phyloP scores from a whole-genome alignment of 495 filamentous ascomycete genomes.

The Viridothelium virens region DNA sequence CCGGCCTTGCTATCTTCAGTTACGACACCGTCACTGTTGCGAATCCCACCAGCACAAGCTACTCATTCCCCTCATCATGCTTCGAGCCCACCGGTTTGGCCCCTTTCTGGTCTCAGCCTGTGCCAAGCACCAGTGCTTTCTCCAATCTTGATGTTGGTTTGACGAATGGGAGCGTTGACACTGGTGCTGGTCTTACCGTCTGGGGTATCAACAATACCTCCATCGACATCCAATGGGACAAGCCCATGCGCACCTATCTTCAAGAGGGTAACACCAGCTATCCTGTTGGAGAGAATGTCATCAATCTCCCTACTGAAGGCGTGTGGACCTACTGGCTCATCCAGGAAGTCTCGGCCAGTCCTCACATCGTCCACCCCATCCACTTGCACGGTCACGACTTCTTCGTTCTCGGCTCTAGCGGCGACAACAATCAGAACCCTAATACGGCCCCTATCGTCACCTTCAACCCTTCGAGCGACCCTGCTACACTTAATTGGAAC shows the following conservation, averaged over 20 bases:
- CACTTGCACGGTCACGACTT: slow-evolving; percentile 41
- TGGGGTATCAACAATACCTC: slow-evolving; percentile 31
- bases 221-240: slow-evolving; percentile 28
- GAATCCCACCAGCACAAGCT: slow-evolving; percentile 21
- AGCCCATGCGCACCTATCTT: slow-evolving; percentile 21
- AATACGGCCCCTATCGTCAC: slow-evolving; percentile 21
- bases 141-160: slow-evolving; percentile 14
- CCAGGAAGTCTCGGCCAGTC: slow-evolving; percentile 19
- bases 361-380: slow-evolving; percentile 34
- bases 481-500: slow-evolving; percentile 24
- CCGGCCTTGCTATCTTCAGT: slow-evolving; percentile 26
- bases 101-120: slow-evolving; percentile 24
- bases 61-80: slow-evolving; percentile 23
- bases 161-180: slow-evolving; percentile 18
- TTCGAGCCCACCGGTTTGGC: slow-evolving; percentile 27
- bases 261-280: slow-evolving; percentile 28
- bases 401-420: slow-evolving; percentile 30
- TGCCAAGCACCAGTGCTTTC: slow-evolving; percentile 12
- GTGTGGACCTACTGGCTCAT: slow-evolving; percentile 35
- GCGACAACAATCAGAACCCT: slow-evolving; percentile 24
- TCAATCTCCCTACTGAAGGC: slow-evolving; percentile 21
- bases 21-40: slow-evolving; percentile 26
- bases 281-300: slow-evolving; percentile 25
- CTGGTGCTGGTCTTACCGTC: slow-evolving; percentile 27
- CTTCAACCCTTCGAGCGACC: slow-evolving; percentile 15